Base-by-base conservation (phyloP, 2,329 filamentous ascomycete genomes). In the Cryphonectria carpinicola region DNA sequence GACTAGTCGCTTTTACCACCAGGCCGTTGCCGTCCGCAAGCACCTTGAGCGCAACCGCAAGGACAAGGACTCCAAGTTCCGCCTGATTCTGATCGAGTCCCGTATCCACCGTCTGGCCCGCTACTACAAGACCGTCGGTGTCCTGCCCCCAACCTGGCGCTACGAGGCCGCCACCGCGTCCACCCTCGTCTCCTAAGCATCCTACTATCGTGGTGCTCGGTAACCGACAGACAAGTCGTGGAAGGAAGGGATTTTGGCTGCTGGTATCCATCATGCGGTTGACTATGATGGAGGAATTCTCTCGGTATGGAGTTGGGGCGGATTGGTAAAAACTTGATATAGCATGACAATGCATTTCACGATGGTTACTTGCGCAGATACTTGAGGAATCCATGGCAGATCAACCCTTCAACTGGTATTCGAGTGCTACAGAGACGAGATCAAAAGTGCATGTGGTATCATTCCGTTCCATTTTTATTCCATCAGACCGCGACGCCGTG, bases 61-160 rank as follows among this genome's bases (percentile, higher is more conserved):
- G 92, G 96, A 99, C 90, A 97, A 94, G 90, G 96, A 99, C 90
- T 93, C 92, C 89, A 99, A 99, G 90, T 99, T 99, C 93, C 95
- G 96, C 83, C 93, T 99, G 77, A 99, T 99, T 95, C 93, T 99
- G 80, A 97, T 99, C 87, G 96, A 99, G 90, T 98, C 96, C 84
- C 94, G 97, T 87, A 98, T 99, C 87, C 96, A 99, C 93, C 95
- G 96, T 88, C 93, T 99, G 79, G 96, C 94, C 65, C 77, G 96
- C 80, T 98, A 98, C 93, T 99, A 98, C 93, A 98, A 98, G 93
- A 95, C 94, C 84, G 95, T 91, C 82, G 89, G 89, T 83, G 88
- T 91, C 81, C 88, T 92, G 74, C 89, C 95, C 81, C 95, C 95
- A 79, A 98, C 93, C 87, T 98, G 95, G 95, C 95, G 93, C 88